Percentiles rank a stretch among this genome's conserved stretches.
phyloP scores from a whole-genome alignment of 1,284 basidiomycete genomes.

The Tilletia horrida region DNA sequence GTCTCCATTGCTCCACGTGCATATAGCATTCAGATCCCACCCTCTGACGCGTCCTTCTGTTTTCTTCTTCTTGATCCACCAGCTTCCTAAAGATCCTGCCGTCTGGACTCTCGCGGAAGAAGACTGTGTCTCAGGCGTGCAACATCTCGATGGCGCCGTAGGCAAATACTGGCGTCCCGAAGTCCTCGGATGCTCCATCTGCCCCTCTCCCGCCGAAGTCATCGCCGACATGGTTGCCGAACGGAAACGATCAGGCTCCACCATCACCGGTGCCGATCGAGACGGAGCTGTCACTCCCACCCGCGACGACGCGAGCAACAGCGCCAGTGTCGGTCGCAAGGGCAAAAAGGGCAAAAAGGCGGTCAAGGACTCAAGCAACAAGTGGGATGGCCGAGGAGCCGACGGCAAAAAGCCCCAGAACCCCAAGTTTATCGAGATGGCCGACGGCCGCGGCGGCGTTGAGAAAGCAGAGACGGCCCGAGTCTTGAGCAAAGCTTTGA shows the following conservation, averaged over 20 bases:
- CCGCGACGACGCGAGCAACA: background rate
- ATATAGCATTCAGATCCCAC: background rate
- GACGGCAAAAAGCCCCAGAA: conserved; percentile 41
- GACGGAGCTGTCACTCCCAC: background rate
- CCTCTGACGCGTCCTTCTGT: background rate
- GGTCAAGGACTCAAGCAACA: conserved; percentile 28
- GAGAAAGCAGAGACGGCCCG: conserved; percentile 46
- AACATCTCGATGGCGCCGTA: conserved; percentile 81
- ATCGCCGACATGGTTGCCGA: conserved; percentile 20
- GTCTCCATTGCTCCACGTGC: background rate
- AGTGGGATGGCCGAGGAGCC: conserved; percentile 29
- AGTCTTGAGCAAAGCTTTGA: conserved; percentile 47
- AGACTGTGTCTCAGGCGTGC: conserved; percentile 75
- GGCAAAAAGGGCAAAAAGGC: background rate
- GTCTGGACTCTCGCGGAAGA: conserved; percentile 87
- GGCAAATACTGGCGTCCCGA: conserved; percentile 91
- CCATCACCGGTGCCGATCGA: conserved; percentile 6
- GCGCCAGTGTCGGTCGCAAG: conserved; percentile 12
- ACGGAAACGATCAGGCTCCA: background rate
- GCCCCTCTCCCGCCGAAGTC: conserved; percentile 56
- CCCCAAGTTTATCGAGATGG: conserved; percentile 51
- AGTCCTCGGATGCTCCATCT: conserved; percentile 59
- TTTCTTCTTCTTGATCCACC: background rate
- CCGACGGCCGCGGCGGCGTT: conserved; percentile 44
- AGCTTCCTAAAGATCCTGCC: conserved; percentile 57